Evolutionary conservation across 192 early-diverging fungal genomes (phyloP).

Genomic region (Funneliformis geosporum): DNA sequence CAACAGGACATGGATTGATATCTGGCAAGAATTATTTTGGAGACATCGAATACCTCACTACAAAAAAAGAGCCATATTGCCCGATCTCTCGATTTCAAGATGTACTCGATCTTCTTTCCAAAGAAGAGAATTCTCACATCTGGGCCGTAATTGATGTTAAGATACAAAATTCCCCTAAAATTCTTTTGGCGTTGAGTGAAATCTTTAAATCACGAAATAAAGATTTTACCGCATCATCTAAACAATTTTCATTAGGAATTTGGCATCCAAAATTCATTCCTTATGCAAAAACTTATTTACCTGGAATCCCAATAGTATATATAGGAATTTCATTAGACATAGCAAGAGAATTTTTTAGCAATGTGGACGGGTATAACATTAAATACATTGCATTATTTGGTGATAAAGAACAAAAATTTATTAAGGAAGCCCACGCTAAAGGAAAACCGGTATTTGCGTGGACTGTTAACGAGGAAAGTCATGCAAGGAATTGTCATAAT

Average conservation of each 20-base stretch:
- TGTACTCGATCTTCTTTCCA: constrained; percentile 47
- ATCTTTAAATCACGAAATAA: constrained; percentile 22
- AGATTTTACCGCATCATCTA: constrained; percentile 40
- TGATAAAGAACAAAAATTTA: constrained; percentile 45
- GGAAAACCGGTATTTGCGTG: constrained; percentile 52
- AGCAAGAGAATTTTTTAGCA: constrained; percentile 44
- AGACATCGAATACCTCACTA: constrained; percentile 51
- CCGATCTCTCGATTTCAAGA: constrained; percentile 52
- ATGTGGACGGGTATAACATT: constrained; percentile 48
- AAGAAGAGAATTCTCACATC: constrained; percentile 46
- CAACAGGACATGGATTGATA: constrained; percentile 48
- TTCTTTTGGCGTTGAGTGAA: constrained; percentile 31
- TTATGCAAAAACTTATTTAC: constrained; percentile 45
- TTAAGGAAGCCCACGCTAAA: constrained; percentile 50
- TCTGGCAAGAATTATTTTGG: constrained; percentile 47
- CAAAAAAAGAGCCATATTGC: constrained; percentile 47
- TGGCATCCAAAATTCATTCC: constrained; percentile 56
- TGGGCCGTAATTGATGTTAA: constrained; percentile 62
- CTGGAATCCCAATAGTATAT: constrained; percentile 46
- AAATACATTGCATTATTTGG: constrained; percentile 44
- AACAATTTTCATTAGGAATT: constrained; percentile 53
- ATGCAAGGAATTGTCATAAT: constrained; percentile 44
- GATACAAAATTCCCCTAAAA: constrained; percentile 39
- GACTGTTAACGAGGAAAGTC: constrained; percentile 50
- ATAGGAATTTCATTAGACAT: constrained; percentile 52